A percentile compares a stretch with the other conserved stretches of the same genome.
phyloP scores from a whole-genome alignment of 768 basidiomycete species.

The Holtermannia corniformis region DNA sequence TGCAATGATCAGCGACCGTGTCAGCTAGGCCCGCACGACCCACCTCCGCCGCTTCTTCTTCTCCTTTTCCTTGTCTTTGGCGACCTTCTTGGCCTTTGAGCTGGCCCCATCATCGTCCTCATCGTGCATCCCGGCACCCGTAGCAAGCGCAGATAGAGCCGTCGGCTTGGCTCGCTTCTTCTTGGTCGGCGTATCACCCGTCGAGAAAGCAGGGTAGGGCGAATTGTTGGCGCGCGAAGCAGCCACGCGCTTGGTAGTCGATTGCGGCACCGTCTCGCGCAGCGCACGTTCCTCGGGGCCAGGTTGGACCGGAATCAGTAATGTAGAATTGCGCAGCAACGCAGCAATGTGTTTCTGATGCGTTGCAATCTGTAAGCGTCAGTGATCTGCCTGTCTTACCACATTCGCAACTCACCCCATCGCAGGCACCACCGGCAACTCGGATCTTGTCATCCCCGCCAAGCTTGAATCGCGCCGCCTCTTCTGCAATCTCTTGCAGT shows the following conservation, averaged over 20 bases:
- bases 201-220: conserved; percentile 4
- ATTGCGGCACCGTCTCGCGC: conserved; percentile 13
- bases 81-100: conserved; percentile 4
- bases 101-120: conserved; percentile 24
- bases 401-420: conserved; percentile 59
- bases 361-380: conserved; percentile 29
- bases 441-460: conserved; percentile 98
- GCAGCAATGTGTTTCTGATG: conserved; percentile 40
- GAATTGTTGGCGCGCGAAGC: conserved; percentile 25
- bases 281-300: conserved; percentile 14
- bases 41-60: conserved; percentile 32
- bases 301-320: conserved; percentile 29
- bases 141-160: conserved; percentile 9
- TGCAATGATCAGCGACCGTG: background rate
- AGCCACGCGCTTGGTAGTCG: conserved; percentile 14
- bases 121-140: conserved; percentile 12
- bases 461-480: conserved; percentile 78
- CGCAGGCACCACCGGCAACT: conserved; percentile 81
- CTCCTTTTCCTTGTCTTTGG: conserved; percentile 10
- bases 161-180: conserved; percentile 29
- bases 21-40: conserved; percentile 4
- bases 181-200: conserved; percentile 33
- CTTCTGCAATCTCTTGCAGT: conserved; percentile 86
- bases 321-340: conserved; percentile 36
- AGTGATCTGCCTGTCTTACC: too few relatives aligned